These are phyloP conservation scores for Dimargaris xerosporica DNA, from an alignment of 192 early-diverging fungal species.

Conservation along the genomic window DNA sequence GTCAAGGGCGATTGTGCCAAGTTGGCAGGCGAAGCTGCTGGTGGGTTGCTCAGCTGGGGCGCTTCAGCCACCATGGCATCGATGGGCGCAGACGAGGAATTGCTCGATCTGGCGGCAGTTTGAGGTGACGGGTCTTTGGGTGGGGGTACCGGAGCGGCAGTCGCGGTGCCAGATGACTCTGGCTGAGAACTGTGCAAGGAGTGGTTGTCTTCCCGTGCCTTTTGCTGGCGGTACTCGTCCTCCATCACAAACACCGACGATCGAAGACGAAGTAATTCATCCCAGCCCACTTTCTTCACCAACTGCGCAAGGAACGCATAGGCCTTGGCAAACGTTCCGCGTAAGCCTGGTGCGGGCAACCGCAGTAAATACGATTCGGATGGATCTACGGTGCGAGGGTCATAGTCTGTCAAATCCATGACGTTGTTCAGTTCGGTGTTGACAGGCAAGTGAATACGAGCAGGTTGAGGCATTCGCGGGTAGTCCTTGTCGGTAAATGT, in stretches of 20 bases:
- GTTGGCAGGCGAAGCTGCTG: no score
- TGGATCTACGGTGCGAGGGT: not conserved
- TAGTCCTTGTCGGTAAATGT: slow-evolving; percentile 74
- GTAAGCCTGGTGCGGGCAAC: slow-evolving; percentile 74
- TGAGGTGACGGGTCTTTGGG: no score
- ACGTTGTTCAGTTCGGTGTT: slow-evolving; percentile 21
- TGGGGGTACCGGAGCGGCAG: no score
- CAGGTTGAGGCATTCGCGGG: slow-evolving; percentile 81
- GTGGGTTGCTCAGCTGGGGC: no score
- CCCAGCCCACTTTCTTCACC: slow-evolving; percentile 83
- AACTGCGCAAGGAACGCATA: slow-evolving; percentile 72
- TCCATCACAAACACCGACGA: slow-evolving; percentile 98
- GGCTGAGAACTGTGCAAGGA: no score
- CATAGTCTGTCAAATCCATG: slow-evolving; percentile 11
- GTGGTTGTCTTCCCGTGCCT: slow-evolving; percentile 56
- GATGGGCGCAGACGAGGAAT: no score
- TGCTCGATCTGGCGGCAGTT: no score
- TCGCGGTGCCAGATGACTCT: no score
- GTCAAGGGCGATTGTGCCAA: no score
- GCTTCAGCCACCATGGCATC: no score
- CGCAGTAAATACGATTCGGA: slow-evolving; percentile 35
- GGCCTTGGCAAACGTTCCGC: slow-evolving; percentile 85
- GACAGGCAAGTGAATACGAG: slow-evolving; percentile 77
- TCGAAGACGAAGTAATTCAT: slow-evolving; percentile 74
- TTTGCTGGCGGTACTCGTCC: slow-evolving; percentile 78